Base-by-base conservation (phyloP, 2,329 filamentous ascomycete species). In the Helotiales sp. region DNA sequence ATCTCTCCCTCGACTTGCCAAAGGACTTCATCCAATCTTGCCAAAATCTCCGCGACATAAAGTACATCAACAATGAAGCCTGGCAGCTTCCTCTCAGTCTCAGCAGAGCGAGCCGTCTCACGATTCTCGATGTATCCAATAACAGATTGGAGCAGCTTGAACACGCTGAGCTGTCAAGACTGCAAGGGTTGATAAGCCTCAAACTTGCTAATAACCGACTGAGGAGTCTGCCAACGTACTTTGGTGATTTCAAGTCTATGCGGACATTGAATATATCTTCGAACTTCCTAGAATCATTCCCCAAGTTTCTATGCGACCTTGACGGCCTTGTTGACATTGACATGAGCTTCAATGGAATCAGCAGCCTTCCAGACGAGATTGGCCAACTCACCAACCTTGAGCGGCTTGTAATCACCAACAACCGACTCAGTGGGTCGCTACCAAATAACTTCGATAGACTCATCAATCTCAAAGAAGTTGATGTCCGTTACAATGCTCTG, bases 11-110 rank as follows among this genome's bases (percentile, higher is more conserved):
- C 27, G 91, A 97, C 67, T 87, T 99, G 13, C 95, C 95, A 0
- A 91, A 92, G 69, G 95, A 99, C 73, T 99, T 99, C 71, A 93
- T 99, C 55, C 91, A 96, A 71, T 90, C 91, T 27, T 99, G 95
- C 75, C 86, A 88, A 66, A 92, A 93, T 69, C 78, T 99, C 19
- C 86, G 93, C 51, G 95, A 99, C 72, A 95, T 99, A 79, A 96
- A 96, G 70, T 99, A 89, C 74, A 92, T 90, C 66, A 93, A 92
- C 70, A 98, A 98, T 68, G 95, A 99, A 72, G 91, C 93, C 2
- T 87, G 90, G 72, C 88, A 88, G 67, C 77, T 99, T 24, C 95
- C 95, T 3, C 82, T 87, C 6, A 97, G 93, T 72, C 81, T 99
- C 53, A 87, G 89, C 63, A 81, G 93, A 66, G 93, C 95, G 25